Conservation (phyloP, 805 yeast species). For the Vanderwaltozyma tropicalis region DNA sequence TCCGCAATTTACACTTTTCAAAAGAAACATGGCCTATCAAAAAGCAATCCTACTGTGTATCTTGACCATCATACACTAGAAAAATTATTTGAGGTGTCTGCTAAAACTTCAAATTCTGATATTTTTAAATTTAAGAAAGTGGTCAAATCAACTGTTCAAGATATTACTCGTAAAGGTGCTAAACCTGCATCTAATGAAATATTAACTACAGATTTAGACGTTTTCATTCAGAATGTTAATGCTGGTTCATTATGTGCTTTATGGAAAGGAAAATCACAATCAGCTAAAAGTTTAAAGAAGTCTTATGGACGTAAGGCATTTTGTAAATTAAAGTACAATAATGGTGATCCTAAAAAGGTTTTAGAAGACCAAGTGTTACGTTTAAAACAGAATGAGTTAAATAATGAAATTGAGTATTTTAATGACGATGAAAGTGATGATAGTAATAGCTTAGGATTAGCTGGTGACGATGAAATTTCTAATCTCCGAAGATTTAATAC, state of each 20-base stretch:
- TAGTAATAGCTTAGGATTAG: slow-evolving; percentile 3
- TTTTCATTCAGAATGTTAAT: slow-evolving; percentile 20
- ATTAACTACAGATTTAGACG: slow-evolving; percentile 31
- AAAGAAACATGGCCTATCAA: slow-evolving; percentile 43
- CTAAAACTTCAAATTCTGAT: slow-evolving; percentile 35
- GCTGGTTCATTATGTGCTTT: slow-evolving; percentile 32
- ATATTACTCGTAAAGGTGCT: slow-evolving; percentile 37
- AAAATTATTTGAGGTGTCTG: slow-evolving; percentile 38
- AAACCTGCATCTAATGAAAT: slow-evolving; percentile 30
- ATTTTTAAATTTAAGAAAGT: slow-evolving; percentile 48
- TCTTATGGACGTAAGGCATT: slow-evolving; percentile 9
- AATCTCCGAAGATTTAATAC: slow-evolving; percentile 2
- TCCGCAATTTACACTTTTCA: slow-evolving; percentile 68
- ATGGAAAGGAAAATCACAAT: slow-evolving; percentile 44
- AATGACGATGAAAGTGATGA: neutral
- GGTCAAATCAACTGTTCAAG: slow-evolving; percentile 66
- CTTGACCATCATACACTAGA: slow-evolving; percentile 49
- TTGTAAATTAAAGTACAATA: slow-evolving; percentile 9
- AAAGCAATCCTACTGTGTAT: slow-evolving; percentile 34
- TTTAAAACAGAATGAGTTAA: neutral
- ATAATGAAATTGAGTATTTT: neutral
- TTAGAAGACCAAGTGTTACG: slow-evolving; percentile 7
- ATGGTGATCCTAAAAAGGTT: slow-evolving; percentile 18
- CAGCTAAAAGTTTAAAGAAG: slow-evolving; percentile 18
- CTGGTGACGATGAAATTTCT: slow-evolving; percentile 1